These are phyloP conservation scores for Phytophthora boehmeriae DNA, from an alignment of 352 stramenopile species.

Conservation along the genomic window DNA sequence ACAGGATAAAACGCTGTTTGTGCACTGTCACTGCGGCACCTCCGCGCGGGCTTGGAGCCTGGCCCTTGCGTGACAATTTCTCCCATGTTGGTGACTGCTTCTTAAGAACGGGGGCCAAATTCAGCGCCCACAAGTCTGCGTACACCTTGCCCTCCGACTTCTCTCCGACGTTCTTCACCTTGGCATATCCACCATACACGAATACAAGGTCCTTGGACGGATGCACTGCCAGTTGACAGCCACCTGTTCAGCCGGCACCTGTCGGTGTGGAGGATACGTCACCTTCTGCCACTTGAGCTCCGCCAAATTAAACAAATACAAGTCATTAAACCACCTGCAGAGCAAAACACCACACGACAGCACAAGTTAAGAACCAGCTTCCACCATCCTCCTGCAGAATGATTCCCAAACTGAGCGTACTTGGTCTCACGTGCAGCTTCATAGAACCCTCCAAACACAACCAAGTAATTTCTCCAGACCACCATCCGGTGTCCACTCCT, in stretches of 20 bases:
- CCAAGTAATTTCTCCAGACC: slow-evolving; percentile 95
- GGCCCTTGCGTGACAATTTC: slow-evolving; percentile 89
- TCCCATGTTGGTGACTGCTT: slow-evolving; percentile 93
- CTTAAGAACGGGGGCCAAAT: slow-evolving; percentile 92
- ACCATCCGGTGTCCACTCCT: slow-evolving; percentile 94
- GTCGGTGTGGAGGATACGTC: slow-evolving; percentile 65
- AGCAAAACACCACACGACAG: neutral
- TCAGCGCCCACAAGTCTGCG: slow-evolving; percentile 95
- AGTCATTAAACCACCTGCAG: slow-evolving; percentile 93
- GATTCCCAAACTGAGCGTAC: slow-evolving; percentile 20
- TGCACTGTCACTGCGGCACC: slow-evolving; percentile 87
- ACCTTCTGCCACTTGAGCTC: slow-evolving; percentile 92
- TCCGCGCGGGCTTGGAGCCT: slow-evolving; percentile 80
- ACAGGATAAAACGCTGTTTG: slow-evolving; percentile 97
- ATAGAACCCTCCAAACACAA: slow-evolving; percentile 98
- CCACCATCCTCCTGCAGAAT: no score
- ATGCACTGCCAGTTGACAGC: slow-evolving; percentile 84
- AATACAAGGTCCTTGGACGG: slow-evolving; percentile 91
- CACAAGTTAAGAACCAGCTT: neutral
- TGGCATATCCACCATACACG: slow-evolving; percentile 96
- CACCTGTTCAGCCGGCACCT: slow-evolving; percentile 67
- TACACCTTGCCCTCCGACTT: slow-evolving; percentile 95
- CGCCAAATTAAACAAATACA: slow-evolving; percentile 91
- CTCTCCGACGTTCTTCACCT: slow-evolving; percentile 92
- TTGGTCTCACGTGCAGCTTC: slow-evolving; percentile 91